phyloP scores from a whole-genome alignment of 768 basidiomycete genomes.

The Tulasnella sp. region DNA sequence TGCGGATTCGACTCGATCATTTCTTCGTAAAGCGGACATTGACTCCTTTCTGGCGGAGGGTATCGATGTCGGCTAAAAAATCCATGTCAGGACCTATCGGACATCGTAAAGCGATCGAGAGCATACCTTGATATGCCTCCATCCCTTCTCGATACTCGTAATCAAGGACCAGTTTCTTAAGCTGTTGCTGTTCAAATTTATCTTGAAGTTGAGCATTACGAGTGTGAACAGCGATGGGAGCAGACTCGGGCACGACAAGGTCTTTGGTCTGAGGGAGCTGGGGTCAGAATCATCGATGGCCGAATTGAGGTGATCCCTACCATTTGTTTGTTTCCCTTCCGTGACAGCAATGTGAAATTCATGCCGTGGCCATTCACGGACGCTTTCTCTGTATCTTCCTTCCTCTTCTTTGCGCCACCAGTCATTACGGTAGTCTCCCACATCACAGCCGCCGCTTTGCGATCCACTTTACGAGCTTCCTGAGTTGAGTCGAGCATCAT shows the following conservation, averaged over 20 bases:
- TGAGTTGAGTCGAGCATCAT: constrained; percentile 84
- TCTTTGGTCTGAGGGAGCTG: constrained; percentile 60
- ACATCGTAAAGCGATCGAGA: neutral
- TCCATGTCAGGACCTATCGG: neutral
- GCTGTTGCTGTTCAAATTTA: constrained; percentile 92
- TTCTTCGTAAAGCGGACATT: constrained; percentile 12
- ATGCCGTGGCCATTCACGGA: constrained; percentile 48
- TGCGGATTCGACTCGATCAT: neutral
- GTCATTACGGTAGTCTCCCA: constrained; percentile 86
- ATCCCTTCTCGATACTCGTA: constrained; percentile 83
- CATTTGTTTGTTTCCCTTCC: constrained; percentile 90
- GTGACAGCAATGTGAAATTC: constrained; percentile 90
- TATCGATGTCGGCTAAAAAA: constrained; percentile 19
- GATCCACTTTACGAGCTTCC: constrained; percentile 81
- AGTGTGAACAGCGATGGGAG: constrained; percentile 86
- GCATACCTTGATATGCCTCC: constrained; percentile 35
- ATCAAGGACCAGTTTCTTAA: constrained; percentile 90
- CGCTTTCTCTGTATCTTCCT: constrained; percentile 46
- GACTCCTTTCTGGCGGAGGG: constrained; percentile 20
- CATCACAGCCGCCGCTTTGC: constrained; percentile 77
- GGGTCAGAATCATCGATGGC: neutral
- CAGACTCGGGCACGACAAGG: constrained; percentile 81
- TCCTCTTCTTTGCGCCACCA: constrained; percentile 61
- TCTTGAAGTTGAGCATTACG: constrained; percentile 88
- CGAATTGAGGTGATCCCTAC: constrained; percentile 42